Evolutionary conservation across 495 filamentous ascomycete species (phyloP).

Genomic region (Glarea lozoyensis): DNA sequence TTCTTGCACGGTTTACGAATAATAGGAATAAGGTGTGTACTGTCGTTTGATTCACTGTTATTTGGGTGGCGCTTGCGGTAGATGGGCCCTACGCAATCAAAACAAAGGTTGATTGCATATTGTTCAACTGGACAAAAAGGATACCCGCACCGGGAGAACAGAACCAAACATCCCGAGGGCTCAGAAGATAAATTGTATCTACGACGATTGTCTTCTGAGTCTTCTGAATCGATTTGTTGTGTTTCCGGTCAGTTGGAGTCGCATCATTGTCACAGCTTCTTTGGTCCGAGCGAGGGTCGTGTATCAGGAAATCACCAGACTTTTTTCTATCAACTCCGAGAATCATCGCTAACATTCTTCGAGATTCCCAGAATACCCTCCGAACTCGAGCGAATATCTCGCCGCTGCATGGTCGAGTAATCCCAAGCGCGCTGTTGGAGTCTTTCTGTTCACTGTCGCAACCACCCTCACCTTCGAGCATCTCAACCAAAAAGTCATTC

Average conservation of each 20-base stretch:
- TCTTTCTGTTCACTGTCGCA: slow-evolving; percentile 20
- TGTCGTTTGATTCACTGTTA: neutral
- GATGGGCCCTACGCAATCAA: no score
- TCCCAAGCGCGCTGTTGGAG: slow-evolving; percentile 13
- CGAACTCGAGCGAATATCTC: slow-evolving; percentile 1
- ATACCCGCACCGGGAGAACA: no score
- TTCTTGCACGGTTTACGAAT: neutral
- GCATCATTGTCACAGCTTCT: neutral
- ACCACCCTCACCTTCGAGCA: no score
- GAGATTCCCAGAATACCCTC: neutral
- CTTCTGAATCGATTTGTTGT: neutral
- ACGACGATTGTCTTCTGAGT: no score
- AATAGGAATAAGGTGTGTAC: neutral
- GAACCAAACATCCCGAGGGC: no score
- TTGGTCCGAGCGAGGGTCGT: neutral
- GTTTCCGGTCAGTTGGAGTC: neutral
- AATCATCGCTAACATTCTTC: neutral
- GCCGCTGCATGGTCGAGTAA: slow-evolving; percentile 19
- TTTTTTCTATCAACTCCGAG: neutral
- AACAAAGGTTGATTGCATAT: no score
- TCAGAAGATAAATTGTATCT: no score
- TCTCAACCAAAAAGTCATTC: neutral
- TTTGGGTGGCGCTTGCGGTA: no score
- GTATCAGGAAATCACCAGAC: neutral
- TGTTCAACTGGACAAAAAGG: no score